Evolutionary conservation across 257 asterid genomes (phyloP).

Genomic region (Coffea eugenioides): DNA sequence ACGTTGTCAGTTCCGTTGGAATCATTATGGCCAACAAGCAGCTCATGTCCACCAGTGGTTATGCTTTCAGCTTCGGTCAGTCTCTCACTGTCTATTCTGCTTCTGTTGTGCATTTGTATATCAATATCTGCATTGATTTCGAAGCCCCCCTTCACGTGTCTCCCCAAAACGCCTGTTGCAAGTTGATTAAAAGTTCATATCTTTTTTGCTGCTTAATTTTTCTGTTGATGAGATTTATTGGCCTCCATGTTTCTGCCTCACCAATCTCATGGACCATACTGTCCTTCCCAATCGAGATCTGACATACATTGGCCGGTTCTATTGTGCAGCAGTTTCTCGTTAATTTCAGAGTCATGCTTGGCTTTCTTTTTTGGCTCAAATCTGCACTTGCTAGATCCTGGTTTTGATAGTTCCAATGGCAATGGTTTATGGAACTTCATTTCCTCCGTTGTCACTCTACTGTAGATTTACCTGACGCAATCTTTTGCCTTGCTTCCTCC

Average conservation of each 20-base stretch:
- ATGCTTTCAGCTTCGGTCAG: slow-evolving; percentile 80
- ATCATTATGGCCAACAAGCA: slow-evolving; percentile 96
- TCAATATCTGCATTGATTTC: too few species aligned
- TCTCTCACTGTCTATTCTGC: background rate
- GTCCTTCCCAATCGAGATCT: background rate
- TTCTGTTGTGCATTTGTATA: background rate
- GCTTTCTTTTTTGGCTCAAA: background rate
- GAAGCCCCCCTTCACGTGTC: background rate
- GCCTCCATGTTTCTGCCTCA: background rate
- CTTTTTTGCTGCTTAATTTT: too few species aligned
- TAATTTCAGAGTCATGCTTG: too few species aligned
- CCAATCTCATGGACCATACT: background rate
- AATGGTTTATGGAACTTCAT: background rate
- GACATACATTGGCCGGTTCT: background rate
- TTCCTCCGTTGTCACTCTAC: background rate
- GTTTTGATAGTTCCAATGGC: background rate
- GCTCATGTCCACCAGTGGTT: slow-evolving; percentile 82
- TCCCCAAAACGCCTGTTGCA: background rate
- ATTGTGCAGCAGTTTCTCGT: background rate
- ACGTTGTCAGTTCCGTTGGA: slow-evolving; percentile 90
- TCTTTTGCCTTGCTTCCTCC: slow-evolving; percentile 27
- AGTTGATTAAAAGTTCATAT: background rate
- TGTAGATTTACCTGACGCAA: background rate
- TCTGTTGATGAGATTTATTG: background rate
- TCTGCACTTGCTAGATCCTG: background rate